phyloP scores from a whole-genome alignment of 192 early-diverging fungal species.

The Umbelopsis isabellina region DNA sequence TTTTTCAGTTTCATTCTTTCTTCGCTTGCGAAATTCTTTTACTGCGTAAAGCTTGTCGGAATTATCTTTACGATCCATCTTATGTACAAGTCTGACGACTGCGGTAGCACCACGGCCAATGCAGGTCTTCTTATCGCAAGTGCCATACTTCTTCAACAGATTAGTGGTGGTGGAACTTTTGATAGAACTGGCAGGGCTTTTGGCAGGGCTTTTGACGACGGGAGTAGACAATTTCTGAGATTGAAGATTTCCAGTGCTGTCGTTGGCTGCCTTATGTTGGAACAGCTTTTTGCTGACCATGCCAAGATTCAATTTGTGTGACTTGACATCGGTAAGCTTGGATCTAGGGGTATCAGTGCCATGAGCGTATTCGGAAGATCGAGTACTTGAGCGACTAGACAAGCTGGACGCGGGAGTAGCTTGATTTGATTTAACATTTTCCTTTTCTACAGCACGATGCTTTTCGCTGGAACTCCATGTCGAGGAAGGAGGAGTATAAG shows the following conservation, averaged over 20 bases:
- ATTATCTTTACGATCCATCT: conserved; percentile 62
- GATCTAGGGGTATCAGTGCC: neutral
- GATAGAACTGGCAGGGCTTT: conserved; percentile 11
- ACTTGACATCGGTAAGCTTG: neutral
- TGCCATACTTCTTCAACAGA: conserved; percentile 36
- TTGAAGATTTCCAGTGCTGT: neutral
- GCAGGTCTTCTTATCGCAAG: conserved; percentile 65
- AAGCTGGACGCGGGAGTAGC: conserved; percentile 6
- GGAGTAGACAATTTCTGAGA: neutral
- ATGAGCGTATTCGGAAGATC: conserved; percentile 10
- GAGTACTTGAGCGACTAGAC: conserved; percentile 19
- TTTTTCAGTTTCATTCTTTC: conserved; percentile 88
- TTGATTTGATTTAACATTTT: conserved; percentile 16
- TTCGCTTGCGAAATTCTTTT: conserved; percentile 87
- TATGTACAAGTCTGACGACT: conserved; percentile 84
- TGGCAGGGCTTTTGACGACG: conserved; percentile 9
- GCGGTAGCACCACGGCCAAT: conserved; percentile 93
- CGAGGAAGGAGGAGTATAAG: conserved; percentile 6
- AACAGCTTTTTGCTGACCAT: neutral
- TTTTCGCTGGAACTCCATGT: conserved; percentile 8
- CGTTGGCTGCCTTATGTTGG: neutral
- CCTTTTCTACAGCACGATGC: conserved; percentile 1
- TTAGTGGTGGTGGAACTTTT: conserved; percentile 31
- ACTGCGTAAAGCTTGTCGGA: conserved; percentile 80
- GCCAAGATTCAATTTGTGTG: neutral